Percentiles rank a stretch among this genome's conserved stretches.
phyloP scores from a whole-genome alignment of 179 eudicot species.

The Patellifolia procumbens region DNA sequence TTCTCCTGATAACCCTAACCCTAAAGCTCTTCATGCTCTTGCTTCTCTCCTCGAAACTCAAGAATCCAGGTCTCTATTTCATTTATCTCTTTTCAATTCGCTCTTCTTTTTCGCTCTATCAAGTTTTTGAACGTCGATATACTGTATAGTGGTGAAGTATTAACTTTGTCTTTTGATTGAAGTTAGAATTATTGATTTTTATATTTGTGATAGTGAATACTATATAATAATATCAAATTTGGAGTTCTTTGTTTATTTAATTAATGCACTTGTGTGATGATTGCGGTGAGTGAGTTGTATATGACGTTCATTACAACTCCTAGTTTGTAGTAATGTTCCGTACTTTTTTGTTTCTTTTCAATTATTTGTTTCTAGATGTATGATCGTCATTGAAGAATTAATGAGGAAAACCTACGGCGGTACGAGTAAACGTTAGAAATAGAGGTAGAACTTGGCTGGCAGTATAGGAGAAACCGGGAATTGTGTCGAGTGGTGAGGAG shows the following conservation, averaged over 20 bases:
- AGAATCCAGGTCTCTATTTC: conserved; percentile 54
- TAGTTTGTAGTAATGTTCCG: not conserved
- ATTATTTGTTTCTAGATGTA: not conserved
- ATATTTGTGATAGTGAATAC: not conserved
- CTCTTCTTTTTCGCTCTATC: not conserved
- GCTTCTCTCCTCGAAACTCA: conserved; percentile 81
- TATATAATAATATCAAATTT: not conserved
- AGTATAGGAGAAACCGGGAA: too few species aligned
- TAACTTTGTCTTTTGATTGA: too few species aligned
- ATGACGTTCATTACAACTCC: not conserved
- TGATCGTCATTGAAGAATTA: not conserved
- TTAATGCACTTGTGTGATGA: not conserved
- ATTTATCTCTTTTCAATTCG: not conserved
- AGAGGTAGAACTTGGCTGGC: not conserved
- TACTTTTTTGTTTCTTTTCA: not conserved
- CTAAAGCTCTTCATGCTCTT: conserved; percentile 71
- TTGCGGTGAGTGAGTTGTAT: conserved; percentile 11
- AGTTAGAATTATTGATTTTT: not conserved
- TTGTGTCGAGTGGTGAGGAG: not conserved
- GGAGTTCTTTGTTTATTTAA: not conserved
- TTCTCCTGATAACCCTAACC: conserved; percentile 74
- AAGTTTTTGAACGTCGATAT: not conserved
- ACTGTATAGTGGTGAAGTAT: not conserved
- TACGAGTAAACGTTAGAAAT: not conserved
- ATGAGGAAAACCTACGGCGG: not conserved